phyloP scores from a whole-genome alignment of 495 filamentous ascomycete genomes.

The Thozetella sp. region DNA sequence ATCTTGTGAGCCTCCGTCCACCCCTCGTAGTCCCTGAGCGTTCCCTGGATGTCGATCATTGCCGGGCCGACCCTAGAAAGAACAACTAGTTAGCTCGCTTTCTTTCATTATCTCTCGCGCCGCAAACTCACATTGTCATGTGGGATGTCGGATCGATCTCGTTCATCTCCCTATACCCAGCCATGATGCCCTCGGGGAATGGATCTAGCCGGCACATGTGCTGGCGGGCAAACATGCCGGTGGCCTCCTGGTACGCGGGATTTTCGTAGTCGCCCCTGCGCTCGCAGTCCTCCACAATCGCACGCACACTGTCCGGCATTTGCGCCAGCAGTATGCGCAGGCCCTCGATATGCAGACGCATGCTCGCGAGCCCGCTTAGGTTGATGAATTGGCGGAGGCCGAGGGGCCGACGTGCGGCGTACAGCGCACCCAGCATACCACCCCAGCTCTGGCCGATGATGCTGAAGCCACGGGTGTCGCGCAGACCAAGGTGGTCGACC shows the following conservation, averaged over 20 bases:
- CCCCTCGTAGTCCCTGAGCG: too few relatives aligned
- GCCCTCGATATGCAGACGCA: not conserved
- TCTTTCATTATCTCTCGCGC: too few relatives aligned
- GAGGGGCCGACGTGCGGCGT: conserved; percentile 9
- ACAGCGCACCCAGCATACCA: conserved; percentile 44
- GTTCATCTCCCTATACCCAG: too few relatives aligned
- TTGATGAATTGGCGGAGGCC: not conserved
- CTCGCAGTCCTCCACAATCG: not conserved
- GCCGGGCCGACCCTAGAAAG: conserved; percentile 44
- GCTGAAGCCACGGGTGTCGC: conserved; percentile 28
- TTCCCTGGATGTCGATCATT: too few relatives aligned
- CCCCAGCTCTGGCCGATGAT: conserved; percentile 53
- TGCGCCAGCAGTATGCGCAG: not conserved
- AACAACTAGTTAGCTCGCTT: too few relatives aligned
- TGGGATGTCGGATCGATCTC: too few relatives aligned
- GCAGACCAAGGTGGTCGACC: conserved; percentile 36
- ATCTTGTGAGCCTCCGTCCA: conserved; percentile 51
- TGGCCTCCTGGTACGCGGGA: conserved; percentile 40
- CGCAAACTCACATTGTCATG: conserved; percentile 46
- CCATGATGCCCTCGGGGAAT: too few relatives aligned
- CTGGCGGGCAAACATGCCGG: conserved; percentile 34
- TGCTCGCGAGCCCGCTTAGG: conserved; percentile 9
- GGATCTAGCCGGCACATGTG: conserved; percentile 46
- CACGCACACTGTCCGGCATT: not conserved
- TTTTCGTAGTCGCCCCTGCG: conserved; percentile 1